Evolutionary conservation across 305 asterid species (phyloP), one percentile per base, ranked within the genome.

Genomic region (Solanum hybrid): DNA sequence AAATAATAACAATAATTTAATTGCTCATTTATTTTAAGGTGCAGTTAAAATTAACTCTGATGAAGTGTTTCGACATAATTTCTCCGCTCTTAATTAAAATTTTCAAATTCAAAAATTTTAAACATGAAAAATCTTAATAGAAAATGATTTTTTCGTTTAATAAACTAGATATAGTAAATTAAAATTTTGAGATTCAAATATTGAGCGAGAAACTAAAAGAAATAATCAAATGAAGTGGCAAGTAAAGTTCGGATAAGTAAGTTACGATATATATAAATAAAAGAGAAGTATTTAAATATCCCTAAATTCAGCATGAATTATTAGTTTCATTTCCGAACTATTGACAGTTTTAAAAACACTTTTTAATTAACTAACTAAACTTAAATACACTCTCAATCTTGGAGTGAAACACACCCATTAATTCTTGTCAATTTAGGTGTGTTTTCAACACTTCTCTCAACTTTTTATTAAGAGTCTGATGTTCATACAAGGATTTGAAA

Each of bases 41-140:
- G 73, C 12, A 10, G 75, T 10, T 67, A 67, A 67, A 67, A 67
- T 67, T 67, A n/a, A n/a, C 5, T 64, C 12, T 9, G 13, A 64
- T 64, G 13, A 64, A 64, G 28, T 22, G 28, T 64, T 51, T 51
- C 29, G 14, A n/a, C 5, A 67, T n/a, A 67, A 24, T 67, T n/a
- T 67, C 31, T 67, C 3, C 31, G 1, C 8, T 10, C 4, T n/a
- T 67, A 67, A 24, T n/a, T 67, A 67, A 67, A 69, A 24, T 1
- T 0, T 2, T n/a, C 3, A n/a, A 67, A 4, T n/a, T 67, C 3
- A 0, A 67, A 2, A 4, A 4, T 10, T 67, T 69, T 5, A 11
- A 11, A 69, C 3, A n/a, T 2, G 16, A 69, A 69, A 69, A 69
- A 10, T 69, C 14, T 8, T 69, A 69, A 2, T 24, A 69, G 73